A percentile compares a stretch with the other conserved stretches of the same genome.
Conservation (phyloP, 805 yeast species). For the Nakazawaea anatomiae region DNA sequence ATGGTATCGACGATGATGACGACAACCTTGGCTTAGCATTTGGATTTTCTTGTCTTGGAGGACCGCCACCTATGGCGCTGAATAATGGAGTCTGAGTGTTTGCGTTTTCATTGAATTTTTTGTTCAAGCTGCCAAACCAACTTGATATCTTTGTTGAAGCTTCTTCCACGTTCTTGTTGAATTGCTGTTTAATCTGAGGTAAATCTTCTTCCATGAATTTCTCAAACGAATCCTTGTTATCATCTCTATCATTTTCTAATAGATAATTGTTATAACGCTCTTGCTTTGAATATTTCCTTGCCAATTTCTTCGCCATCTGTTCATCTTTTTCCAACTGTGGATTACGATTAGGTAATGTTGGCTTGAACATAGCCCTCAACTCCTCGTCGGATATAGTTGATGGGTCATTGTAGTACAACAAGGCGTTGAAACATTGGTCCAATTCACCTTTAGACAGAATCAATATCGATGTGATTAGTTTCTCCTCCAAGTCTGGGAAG, state of each 20-base stretch:
- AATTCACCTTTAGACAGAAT: conserved; percentile 80
- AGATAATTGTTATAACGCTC: conserved; percentile 11
- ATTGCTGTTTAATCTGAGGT: conserved; percentile 58
- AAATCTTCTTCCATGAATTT: conserved; percentile 51
- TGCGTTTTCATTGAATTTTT: conserved; percentile 33
- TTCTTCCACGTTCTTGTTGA: conserved; percentile 74
- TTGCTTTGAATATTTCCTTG: conserved; percentile 45
- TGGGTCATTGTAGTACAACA: conserved; percentile 76
- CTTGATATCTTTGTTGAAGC: conserved; percentile 69
- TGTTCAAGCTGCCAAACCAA: conserved; percentile 70
- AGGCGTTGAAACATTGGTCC: conserved; percentile 86
- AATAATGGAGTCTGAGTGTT: conserved; percentile 25
- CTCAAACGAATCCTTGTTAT: conserved; percentile 46
- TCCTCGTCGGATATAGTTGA: conserved; percentile 49
- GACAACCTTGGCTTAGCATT: conserved; percentile 9
- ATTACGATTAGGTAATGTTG: conserved; percentile 27
- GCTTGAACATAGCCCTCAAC: conserved; percentile 13
- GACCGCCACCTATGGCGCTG: conserved; percentile 22
- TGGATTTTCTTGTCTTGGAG: conserved; percentile 8
- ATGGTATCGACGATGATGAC: conserved; percentile 15
- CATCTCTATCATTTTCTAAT: conserved; percentile 24
- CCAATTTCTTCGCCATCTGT: conserved; percentile 72
- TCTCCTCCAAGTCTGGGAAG: conserved; percentile 72
- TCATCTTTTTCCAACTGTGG: conserved; percentile 67
- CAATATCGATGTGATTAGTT: conserved; percentile 67